phyloP scores from a whole-genome alignment of 2,329 filamentous ascomycete genomes.

The Elsinoe necatrix region DNA sequence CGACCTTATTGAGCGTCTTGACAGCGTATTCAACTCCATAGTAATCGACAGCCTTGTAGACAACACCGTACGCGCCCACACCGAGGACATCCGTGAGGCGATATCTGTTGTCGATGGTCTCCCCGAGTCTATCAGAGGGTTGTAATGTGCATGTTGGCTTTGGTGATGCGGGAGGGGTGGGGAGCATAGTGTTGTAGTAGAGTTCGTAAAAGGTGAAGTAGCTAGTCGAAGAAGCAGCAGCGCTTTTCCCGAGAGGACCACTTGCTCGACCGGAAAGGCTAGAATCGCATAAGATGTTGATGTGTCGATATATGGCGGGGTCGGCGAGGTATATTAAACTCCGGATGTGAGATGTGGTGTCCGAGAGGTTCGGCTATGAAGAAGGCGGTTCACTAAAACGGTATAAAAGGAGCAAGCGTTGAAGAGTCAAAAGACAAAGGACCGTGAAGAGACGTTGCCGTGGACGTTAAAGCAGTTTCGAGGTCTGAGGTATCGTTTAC shows the following conservation, averaged over 20 bases:
- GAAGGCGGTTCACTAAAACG: conserved; percentile 14
- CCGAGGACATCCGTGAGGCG: conserved; percentile 80
- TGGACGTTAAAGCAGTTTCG: conserved; percentile 13
- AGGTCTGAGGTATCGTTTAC: conserved; percentile 14
- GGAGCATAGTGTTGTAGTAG: conserved; percentile 37
- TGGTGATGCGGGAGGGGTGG: conserved; percentile 44
- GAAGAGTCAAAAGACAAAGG: conserved; percentile 17
- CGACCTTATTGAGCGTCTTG: conserved; percentile 91
- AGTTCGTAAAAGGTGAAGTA: conserved; percentile 31
- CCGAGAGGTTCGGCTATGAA: conserved; percentile 10
- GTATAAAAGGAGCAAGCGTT: conserved; percentile 16
- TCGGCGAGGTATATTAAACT: conserved; percentile 15
- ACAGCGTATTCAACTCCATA: conserved; percentile 81
- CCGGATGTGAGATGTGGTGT: conserved; percentile 1
- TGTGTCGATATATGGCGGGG: conserved; percentile 12
- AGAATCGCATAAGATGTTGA: conserved; percentile 13
- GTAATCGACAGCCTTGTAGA: conserved; percentile 81
- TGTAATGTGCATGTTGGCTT: conserved; percentile 29
- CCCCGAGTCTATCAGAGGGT: conserved; percentile 80
- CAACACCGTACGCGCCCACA: conserved; percentile 91
- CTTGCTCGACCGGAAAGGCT: conserved; percentile 15
- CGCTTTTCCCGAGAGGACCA: conserved; percentile 12
- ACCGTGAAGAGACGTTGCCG: conserved; percentile 14
- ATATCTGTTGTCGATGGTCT: conserved; percentile 71
- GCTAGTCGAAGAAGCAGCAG: conserved; percentile 13